Conservation (phyloP, 441 rosid species). For the Syzygium syzygioides region DNA sequence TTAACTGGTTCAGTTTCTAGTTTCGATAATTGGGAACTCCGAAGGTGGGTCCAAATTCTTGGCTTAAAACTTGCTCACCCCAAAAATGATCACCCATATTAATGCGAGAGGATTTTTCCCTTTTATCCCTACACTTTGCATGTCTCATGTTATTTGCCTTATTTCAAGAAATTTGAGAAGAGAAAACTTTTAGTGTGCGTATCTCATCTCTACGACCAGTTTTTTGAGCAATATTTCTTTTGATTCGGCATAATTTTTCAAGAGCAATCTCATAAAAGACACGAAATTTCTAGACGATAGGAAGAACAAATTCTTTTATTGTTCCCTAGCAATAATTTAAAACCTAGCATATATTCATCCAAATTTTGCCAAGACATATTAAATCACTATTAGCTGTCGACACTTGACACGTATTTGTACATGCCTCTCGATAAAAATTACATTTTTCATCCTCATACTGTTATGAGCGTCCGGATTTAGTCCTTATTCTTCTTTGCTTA, state of each 20-base stretch:
- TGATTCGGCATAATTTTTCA: too few species aligned
- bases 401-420: background rate
- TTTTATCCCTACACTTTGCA: background rate
- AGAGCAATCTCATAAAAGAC: too few species aligned
- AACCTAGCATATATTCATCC: background rate
- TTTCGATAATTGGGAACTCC: background rate
- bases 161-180: too few species aligned
- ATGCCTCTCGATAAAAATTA: background rate
- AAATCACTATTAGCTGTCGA: background rate
- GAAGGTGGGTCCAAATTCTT: background rate
- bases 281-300: too few species aligned
- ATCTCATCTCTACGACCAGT: too few species aligned
- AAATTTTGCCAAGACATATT: background rate
- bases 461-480: background rate
- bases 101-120: background rate
- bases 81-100: background rate
- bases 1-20: background rate
- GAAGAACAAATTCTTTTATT: background rate
- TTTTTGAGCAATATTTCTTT: too few species aligned
- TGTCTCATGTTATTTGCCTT: too few species aligned
- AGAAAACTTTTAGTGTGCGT: too few species aligned
- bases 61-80: background rate
- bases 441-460: background rate
- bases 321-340: background rate
- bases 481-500: background rate